These are phyloP conservation scores for Cymbidium sinense DNA, from an alignment of 106 monocot genomes.

Conservation along the genomic window DNA sequence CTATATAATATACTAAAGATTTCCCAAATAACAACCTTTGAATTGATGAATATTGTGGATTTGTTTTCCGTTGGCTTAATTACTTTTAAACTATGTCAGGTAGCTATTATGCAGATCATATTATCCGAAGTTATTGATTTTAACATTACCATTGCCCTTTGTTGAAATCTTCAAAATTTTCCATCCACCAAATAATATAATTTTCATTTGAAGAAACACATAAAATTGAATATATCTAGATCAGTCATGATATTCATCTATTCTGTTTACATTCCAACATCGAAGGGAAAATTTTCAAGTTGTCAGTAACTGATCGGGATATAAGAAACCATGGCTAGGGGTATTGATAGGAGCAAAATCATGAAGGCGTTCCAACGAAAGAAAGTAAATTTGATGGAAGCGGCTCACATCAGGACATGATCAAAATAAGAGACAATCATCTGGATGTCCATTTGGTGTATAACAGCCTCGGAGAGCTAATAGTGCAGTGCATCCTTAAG, in stretches of 20 bases:
- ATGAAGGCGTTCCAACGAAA: slow-evolving; percentile 1
- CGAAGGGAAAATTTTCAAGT: neutral
- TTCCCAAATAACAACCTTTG: neutral
- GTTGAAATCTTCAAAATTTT: neutral
- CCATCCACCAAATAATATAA: neutral
- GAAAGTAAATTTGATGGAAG: neutral
- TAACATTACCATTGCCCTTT: neutral
- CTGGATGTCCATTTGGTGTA: neutral
- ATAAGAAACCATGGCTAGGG: neutral
- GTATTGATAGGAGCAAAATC: neutral
- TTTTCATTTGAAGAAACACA: neutral
- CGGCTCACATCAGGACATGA: neutral
- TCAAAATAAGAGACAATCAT: neutral
- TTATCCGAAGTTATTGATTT: neutral
- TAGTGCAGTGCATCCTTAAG: neutral
- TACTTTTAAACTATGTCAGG: neutral
- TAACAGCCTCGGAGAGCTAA: neutral
- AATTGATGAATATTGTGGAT: neutral
- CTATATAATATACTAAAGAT: neutral
- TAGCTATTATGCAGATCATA: neutral
- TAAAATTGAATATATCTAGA: neutral
- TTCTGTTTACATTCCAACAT: neutral
- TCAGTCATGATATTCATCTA: neutral
- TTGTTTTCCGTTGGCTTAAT: neutral
- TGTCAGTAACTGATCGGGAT: neutral